These are phyloP conservation scores for Kondoa malvinella DNA, from an alignment of 768 basidiomycete species.

Conservation along the genomic window DNA sequence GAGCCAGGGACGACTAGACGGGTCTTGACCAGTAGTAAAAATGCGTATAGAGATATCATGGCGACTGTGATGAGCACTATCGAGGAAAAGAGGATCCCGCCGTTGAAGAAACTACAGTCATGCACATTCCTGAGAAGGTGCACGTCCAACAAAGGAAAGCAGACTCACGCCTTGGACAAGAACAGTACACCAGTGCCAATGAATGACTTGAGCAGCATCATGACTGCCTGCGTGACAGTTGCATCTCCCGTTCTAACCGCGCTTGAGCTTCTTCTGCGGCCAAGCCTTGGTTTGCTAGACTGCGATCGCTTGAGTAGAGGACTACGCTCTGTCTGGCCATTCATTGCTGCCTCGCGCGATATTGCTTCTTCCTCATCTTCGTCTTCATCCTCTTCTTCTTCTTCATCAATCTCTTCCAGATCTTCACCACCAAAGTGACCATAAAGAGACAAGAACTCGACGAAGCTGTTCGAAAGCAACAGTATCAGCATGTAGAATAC, in stretches of 20 bases:
- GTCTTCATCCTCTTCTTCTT: slow-evolving; percentile 44
- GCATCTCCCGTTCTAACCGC: slow-evolving; percentile 67
- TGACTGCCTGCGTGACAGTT: slow-evolving; percentile 69
- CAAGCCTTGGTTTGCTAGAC: slow-evolving; percentile 19
- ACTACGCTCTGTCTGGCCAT: slow-evolving; percentile 25
- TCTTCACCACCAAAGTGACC: slow-evolving; percentile 76
- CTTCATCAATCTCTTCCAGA: slow-evolving; percentile 64
- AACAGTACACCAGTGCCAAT: slow-evolving; percentile 92
- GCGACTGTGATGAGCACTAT: slow-evolving; percentile 65
- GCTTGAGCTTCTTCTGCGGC: slow-evolving; percentile 34
- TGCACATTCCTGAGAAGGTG: background rate
- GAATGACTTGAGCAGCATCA: slow-evolving; percentile 89
- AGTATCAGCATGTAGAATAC: background rate
- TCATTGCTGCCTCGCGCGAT: slow-evolving; percentile 12
- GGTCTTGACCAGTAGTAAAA: slow-evolving; percentile 71
- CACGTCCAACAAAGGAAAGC: slow-evolving; percentile 36
- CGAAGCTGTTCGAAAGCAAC: slow-evolving; percentile 16
- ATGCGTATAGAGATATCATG: slow-evolving; percentile 72
- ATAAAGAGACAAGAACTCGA: slow-evolving; percentile 65
- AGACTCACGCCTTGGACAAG: slow-evolving; percentile 55
- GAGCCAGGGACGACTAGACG: slow-evolving; percentile 78
- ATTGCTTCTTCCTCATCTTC: slow-evolving; percentile 35
- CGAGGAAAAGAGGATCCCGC: slow-evolving; percentile 76
- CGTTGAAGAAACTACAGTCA: slow-evolving; percentile 54
- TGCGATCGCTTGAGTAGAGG: slow-evolving; percentile 26